Evolutionary conservation across 106 monocot genomes (phyloP).

Genomic region (Hemerocallis citrina): DNA sequence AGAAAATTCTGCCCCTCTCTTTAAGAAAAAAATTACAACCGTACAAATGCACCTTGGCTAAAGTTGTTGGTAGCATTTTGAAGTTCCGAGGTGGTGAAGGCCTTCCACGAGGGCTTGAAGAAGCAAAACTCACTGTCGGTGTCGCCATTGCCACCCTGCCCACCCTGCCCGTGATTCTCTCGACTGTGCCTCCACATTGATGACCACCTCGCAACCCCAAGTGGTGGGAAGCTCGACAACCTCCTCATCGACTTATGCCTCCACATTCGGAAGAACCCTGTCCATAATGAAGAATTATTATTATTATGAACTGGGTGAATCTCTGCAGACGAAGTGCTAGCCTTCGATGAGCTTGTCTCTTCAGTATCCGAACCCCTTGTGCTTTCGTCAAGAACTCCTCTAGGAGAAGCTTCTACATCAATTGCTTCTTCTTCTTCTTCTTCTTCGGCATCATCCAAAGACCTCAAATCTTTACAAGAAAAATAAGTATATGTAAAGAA

Average conservation of each 20-base stretch:
- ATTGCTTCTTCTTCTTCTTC: conserved; percentile 8
- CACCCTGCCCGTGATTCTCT: neutral
- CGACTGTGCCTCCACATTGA: conserved; percentile 17
- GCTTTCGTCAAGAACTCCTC: conserved; percentile 17
- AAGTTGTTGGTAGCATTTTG: conserved; percentile 56
- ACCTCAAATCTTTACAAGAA: conserved; percentile 20
- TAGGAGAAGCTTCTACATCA: conserved; percentile 10
- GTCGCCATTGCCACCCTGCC: neutral
- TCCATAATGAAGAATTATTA: conserved; percentile 24
- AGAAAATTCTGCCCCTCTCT: too few relatives aligned
- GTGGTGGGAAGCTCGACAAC: conserved; percentile 45
- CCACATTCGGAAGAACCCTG: conserved; percentile 30
- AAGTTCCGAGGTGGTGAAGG: conserved; percentile 45
- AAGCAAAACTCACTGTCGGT: conserved; percentile 4
- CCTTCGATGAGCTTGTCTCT: conserved; percentile 26
- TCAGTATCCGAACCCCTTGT: conserved; percentile 11
- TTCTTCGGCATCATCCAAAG: conserved; percentile 13
- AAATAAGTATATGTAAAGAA: too few relatives aligned
- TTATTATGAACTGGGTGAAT: too few relatives aligned
- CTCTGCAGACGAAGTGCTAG: conserved; percentile 22
- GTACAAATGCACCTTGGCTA: conserved; percentile 47
- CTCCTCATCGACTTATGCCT: conserved; percentile 32
- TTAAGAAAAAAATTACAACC: too few relatives aligned
- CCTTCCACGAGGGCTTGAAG: conserved; percentile 36
- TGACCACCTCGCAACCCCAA: conserved; percentile 20